Evolutionary conservation across 2,329 filamentous ascomycete genomes (phyloP).

Genomic region (Ophiocordyceps polyrhachis-furcata): DNA sequence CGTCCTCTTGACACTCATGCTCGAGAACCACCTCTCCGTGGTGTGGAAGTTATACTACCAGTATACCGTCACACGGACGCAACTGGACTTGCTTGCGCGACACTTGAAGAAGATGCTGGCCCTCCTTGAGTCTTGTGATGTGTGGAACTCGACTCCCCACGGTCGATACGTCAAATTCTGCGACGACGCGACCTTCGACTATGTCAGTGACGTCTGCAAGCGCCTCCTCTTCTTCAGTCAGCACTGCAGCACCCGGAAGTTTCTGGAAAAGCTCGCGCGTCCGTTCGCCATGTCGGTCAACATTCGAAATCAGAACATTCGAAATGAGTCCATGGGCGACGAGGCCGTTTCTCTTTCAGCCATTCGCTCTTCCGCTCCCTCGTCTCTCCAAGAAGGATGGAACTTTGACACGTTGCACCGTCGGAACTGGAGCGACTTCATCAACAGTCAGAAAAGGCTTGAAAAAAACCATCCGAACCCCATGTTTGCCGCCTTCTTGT

Average conservation of each 20-base stretch:
- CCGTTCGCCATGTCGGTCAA: neutral
- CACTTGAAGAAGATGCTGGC: constrained; percentile 25
- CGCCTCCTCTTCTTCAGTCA: constrained; percentile 6
- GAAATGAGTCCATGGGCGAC: constrained; percentile 3
- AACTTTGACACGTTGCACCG: too few species aligned
- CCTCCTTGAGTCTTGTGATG: constrained; percentile 16
- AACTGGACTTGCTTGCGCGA: constrained; percentile 15
- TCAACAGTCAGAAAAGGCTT: too few species aligned
- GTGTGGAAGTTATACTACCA: constrained; percentile 40
- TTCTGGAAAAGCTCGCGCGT: constrained; percentile 3
- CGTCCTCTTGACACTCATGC: constrained; percentile 29
- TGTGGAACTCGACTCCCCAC: constrained; percentile 27
- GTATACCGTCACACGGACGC: constrained; percentile 21
- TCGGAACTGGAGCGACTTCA: too few species aligned
- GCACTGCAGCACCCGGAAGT: constrained; percentile 3
- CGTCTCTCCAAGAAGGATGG: constrained; percentile 9
- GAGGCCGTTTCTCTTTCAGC: constrained; percentile 9
- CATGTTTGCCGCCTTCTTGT: constrained; percentile 19
- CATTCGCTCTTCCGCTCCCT: constrained; percentile 20
- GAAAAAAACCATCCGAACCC: constrained; percentile 21
- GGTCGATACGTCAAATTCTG: constrained; percentile 26
- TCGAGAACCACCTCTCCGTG: constrained; percentile 18
- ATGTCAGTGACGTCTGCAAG: constrained; percentile 20
- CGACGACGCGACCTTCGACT: constrained; percentile 24
- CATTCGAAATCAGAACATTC: neutral